Evolutionary conservation across 805 yeast species (phyloP).

Genomic region (Kluyveromyces nonfermentans): DNA sequence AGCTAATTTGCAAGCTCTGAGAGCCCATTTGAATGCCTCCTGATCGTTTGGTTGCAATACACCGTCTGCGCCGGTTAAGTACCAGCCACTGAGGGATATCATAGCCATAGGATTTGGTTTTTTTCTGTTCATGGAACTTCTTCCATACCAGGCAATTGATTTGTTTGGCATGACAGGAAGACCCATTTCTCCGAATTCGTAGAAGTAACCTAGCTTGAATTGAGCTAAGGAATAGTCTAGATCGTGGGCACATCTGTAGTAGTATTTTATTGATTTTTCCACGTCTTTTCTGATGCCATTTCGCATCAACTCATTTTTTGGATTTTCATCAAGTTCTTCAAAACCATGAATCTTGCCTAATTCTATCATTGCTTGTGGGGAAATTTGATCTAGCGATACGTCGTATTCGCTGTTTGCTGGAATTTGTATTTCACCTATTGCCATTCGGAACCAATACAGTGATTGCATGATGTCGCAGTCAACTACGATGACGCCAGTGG

Average conservation of each 20-base stretch:
- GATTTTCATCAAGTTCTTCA: slow-evolving; percentile 25
- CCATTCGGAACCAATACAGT: slow-evolving; percentile 42
- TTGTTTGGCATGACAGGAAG: slow-evolving; percentile 44
- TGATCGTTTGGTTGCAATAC: slow-evolving; percentile 45
- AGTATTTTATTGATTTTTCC: slow-evolving; percentile 40
- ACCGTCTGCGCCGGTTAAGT: slow-evolving; percentile 56
- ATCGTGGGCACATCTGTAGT: slow-evolving; percentile 47
- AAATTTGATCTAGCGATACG: slow-evolving; percentile 9
- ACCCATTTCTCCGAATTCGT: slow-evolving; percentile 57
- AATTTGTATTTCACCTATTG: slow-evolving; percentile 28
- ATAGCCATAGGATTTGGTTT: slow-evolving; percentile 59
- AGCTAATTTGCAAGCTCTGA: slow-evolving; percentile 39
- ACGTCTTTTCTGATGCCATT: slow-evolving; percentile 23
- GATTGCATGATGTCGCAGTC: slow-evolving; percentile 32
- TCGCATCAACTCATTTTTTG: slow-evolving; percentile 11
- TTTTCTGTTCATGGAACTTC: slow-evolving; percentile 40
- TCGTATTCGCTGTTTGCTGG: not conserved
- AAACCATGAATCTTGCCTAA: slow-evolving; percentile 47
- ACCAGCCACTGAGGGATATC: slow-evolving; percentile 70
- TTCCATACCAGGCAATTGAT: slow-evolving; percentile 65
- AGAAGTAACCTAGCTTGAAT: slow-evolving; percentile 60
- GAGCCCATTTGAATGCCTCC: slow-evolving; percentile 62
- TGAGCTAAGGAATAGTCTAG: slow-evolving; percentile 58
- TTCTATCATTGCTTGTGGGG: slow-evolving; percentile 51
- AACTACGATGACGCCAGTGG: slow-evolving; percentile 15